Evolutionary conservation across 192 early-diverging fungal species (phyloP), one percentile per base, ranked within the genome.

Genomic region (Linnemannia zychae): DNA sequence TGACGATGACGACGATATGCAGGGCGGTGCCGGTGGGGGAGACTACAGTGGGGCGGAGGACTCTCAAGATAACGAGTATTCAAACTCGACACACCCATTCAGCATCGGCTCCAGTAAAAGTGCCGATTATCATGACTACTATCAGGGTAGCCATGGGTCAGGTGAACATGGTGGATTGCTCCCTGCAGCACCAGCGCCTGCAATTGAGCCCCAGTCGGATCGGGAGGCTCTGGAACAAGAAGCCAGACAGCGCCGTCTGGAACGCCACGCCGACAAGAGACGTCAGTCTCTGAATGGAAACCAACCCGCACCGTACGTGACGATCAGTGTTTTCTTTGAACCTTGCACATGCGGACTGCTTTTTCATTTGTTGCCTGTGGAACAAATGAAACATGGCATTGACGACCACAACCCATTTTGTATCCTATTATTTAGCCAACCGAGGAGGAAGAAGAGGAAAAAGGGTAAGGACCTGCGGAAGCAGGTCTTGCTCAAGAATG

Each of bases 371-470:
- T 36, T 20, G 20, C 36, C 13, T 16, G 16, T 40, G 36, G n/a
- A 71, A 71, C 12, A 71, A 71, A 47, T 7, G 24, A 18, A 18
- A n/a, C 53, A 18, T 9, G 4, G 4, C 53, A n/a, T 57, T n/a
- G n/a, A n/a, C n/a, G n/a, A n/a, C 3, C 53, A n/a, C 53, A 15
- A 5, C 66, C 4, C 24, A 20, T 4, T 67, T 5, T 2, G 2
- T 6, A 34, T 17, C 31, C 66, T 17, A 31, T 49, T 69, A 16
- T 52, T 15, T 67, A 85, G 83, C 9, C 37, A 77, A 9, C 83
- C 83, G 46, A 52, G 74, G n/a, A 72, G 83, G 40, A 85, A 85
- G n/a, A 85, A 79, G 74, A 79, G 83, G 57, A 85, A 85, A 72
- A 85, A 76, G 53, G 83, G 68, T 40, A 85, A 85, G 63, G 83